Percentiles rank a stretch among this genome's conserved stretches.
Evolutionary conservation across 1,139 yeast genomes (phyloP).

Genomic region (Kluyveromyces sp.): DNA sequence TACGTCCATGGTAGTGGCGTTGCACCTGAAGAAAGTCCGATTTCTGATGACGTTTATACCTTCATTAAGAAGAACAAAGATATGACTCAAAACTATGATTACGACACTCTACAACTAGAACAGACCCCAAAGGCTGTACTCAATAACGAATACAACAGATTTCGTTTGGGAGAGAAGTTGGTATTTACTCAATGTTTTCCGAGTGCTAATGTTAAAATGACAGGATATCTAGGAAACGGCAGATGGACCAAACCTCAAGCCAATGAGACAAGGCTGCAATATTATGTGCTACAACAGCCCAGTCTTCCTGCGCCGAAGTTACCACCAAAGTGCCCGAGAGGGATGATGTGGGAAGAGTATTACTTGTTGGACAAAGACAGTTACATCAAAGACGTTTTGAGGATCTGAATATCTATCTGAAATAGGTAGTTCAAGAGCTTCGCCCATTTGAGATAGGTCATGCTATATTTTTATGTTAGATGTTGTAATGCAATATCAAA

Average conservation of each 20-base stretch:
- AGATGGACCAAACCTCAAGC: constrained; percentile 12
- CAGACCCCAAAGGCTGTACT: constrained; percentile 13
- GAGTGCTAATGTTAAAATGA: constrained; percentile 12
- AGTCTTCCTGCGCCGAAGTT: constrained; percentile 12
- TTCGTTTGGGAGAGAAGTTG: constrained; percentile 10
- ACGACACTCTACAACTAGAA: constrained; percentile 11
- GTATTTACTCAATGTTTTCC: constrained; percentile 12
- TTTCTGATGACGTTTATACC: constrained; percentile 1
- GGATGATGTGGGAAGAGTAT: constrained; percentile 21
- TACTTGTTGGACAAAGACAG: constrained; percentile 13
- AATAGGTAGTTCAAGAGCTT: no score
- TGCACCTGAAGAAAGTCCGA: background rate
- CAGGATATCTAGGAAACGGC: constrained; percentile 19
- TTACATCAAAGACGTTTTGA: constrained; percentile 10
- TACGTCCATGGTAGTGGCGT: constrained; percentile 4
- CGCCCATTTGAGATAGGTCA: no score
- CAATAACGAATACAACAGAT: constrained; percentile 5
- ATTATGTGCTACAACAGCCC: constrained; percentile 11
- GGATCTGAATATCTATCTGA: background rate
- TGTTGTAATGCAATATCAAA: background rate
- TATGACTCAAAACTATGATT: constrained; percentile 2
- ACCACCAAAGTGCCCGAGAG: constrained; percentile 21
- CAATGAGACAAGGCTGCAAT: constrained; percentile 11
- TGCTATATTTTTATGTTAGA: no score
- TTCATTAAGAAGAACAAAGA: constrained; percentile 6